Base-by-base conservation (phyloP, 1,284 basidiomycete species). In the Naganishia cerealis region DNA sequence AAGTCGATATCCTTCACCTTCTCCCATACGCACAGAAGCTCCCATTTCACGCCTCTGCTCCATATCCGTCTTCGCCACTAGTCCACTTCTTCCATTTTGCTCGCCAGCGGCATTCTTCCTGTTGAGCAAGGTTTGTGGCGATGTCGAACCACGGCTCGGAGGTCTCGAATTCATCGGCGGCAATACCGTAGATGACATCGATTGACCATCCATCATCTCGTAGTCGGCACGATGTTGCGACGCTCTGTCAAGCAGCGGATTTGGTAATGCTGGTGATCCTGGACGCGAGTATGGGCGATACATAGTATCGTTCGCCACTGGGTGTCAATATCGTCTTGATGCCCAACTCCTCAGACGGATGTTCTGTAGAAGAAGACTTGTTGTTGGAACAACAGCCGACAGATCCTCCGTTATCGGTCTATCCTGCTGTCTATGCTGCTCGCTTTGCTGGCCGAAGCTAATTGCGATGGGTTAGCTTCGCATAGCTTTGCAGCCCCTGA, bases 271-370 rank as follows among this genome's bases (percentile, higher is more conserved):
- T 38, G 61, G 61, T 24, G 61, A 63, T 54, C 36, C 61, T 12
- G 61, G 61, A 42, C 61, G 61, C 24, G 61, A 63, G 29, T 63
- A 63, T 18, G 61, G 38, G 29, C 43, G 61, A 40, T 63, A 63
- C 61, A 63, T 63, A 38, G 48, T 62, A 46, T 13, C 29, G 29
- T 33, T 59, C 26, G 42, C 42, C 57, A 21, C 57, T 21, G 2
- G 5, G 7, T 3, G 15, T 9, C n/a, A 50, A n/a, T 9, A 50
- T n/a, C 46, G 6, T 7, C 24, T 13, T 1, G 21, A 24, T 13
- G n/a, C 24, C 46, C n/a, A 24, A n/a, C 8, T 50, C 46, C 3
- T 7, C 46, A 50, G 13, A 24, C n/a, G 46, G 15, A 7, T 24
- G 21, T 8, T 24, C 10, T 18, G 46, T 50, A 0, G 46, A 24